phyloP scores from a whole-genome alignment of 2,329 filamentous ascomycete species.

The Xylaria arbuscula region DNA sequence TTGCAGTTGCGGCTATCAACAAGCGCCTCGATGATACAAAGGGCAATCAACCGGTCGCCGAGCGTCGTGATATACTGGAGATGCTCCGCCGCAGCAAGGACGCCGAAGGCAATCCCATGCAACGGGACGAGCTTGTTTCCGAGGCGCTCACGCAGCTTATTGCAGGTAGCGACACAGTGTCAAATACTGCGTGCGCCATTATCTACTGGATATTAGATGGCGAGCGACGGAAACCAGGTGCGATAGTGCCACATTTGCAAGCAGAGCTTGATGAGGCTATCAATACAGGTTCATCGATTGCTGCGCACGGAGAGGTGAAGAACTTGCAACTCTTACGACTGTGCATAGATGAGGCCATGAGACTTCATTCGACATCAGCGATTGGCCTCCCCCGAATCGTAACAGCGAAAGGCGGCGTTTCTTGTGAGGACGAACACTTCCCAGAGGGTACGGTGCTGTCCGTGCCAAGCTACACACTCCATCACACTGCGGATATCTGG shows the following conservation, averaged over 20 bases:
- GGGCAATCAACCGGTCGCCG: not conserved
- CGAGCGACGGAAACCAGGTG: constrained; percentile 29
- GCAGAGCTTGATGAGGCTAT: constrained; percentile 33
- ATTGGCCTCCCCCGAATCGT: constrained; percentile 33
- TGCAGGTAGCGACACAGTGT: constrained; percentile 35
- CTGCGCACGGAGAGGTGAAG: constrained; percentile 31
- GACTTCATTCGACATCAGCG: constrained; percentile 32
- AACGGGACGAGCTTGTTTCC: constrained; percentile 26
- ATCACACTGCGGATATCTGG: constrained; percentile 30
- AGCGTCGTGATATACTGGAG: constrained; percentile 34
- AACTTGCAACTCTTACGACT: constrained; percentile 31
- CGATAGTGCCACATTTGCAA: constrained; percentile 24
- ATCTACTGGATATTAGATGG: constrained; percentile 38
- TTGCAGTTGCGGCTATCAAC: constrained; percentile 27
- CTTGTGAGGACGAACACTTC: constrained; percentile 29
- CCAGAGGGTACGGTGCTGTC: constrained; percentile 34
- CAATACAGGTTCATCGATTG: constrained; percentile 14
- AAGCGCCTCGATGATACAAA: constrained; percentile 20
- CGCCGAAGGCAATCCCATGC: constrained; percentile 29
- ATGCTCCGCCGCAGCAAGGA: constrained; percentile 34
- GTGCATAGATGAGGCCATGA: constrained; percentile 36
- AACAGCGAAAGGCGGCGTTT: constrained; percentile 19
- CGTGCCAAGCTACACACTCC: constrained; percentile 33
- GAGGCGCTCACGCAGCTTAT: constrained; percentile 34
- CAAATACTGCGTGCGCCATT: constrained; percentile 27